phyloP scores from a whole-genome alignment of 208 protist genomes.

The Crithidia bombi region DNA sequence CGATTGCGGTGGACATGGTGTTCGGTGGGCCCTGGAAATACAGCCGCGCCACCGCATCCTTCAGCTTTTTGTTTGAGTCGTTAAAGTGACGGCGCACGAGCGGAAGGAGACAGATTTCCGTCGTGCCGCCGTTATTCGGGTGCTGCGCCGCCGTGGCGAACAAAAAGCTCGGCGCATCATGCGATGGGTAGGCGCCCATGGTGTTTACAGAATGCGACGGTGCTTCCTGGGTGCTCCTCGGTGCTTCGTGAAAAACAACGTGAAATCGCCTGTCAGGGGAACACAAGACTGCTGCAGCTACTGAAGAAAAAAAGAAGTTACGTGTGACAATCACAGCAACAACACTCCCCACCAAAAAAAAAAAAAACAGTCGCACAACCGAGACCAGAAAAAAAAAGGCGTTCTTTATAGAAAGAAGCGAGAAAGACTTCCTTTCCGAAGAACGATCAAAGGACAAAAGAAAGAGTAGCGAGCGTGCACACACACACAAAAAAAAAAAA shows the following conservation, averaged over 20 bases:
- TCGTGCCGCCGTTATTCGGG: constrained; percentile 40
- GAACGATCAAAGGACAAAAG: too few species aligned
- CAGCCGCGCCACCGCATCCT: constrained; percentile 56
- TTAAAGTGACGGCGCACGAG: constrained; percentile 88
- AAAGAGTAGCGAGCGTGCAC: too few species aligned
- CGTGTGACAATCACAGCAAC: background rate
- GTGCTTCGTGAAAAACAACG: too few species aligned
- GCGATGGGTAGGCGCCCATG: constrained; percentile 89
- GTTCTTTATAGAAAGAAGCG: too few species aligned
- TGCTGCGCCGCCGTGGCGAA: constrained; percentile 79
- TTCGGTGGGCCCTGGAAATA: constrained; percentile 55
- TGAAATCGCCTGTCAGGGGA: too few species aligned
- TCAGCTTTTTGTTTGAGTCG: constrained; percentile 68
- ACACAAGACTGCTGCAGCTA: too few species aligned
- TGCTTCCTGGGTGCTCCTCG: too few species aligned
- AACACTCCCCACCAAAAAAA: constrained; percentile 6
- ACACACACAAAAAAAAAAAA: constrained; percentile 8
- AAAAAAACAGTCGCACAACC: background rate
- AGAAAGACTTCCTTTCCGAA: too few species aligned
- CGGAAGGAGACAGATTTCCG: constrained; percentile 82
- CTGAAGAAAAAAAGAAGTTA: too few species aligned
- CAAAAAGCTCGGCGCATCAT: constrained; percentile 78
- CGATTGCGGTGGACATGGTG: constrained; percentile 34
- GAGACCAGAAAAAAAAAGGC: constrained; percentile 12
- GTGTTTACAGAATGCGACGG: background rate